A percentile compares a stretch with the other conserved stretches of the same genome.
Conservation (phyloP, 495 filamentous ascomycete species). For the Aspergillus egyptiacus region DNA sequence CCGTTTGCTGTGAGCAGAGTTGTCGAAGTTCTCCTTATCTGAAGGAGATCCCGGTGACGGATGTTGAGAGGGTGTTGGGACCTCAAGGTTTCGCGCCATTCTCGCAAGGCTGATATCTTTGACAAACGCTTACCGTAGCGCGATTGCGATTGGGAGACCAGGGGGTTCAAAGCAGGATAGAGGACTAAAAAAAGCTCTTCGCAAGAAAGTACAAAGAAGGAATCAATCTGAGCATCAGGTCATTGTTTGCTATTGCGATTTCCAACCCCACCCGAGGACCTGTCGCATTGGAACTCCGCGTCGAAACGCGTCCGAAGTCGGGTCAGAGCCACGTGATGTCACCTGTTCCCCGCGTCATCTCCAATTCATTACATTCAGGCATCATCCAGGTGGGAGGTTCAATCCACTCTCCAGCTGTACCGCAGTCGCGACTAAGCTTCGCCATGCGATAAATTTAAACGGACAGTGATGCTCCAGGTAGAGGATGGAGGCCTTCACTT, state of each 20-base stretch:
- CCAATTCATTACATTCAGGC: not conserved
- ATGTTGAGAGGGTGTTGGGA: conserved; percentile 25
- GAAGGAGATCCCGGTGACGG: conserved; percentile 39
- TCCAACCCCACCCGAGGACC: too few relatives aligned
- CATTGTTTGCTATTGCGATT: not conserved
- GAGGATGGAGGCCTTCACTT: conserved; percentile 88
- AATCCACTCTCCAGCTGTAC: not conserved
- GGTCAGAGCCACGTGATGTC: conserved; percentile 9
- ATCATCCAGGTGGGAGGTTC: too few relatives aligned
- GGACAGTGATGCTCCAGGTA: not conserved
- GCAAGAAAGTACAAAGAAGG: not conserved
- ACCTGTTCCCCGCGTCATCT: conserved; percentile 7
- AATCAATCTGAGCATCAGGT: not conserved
- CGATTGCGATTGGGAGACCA: conserved; percentile 5
- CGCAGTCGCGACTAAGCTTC: not conserved
- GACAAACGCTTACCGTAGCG: conserved; percentile 5
- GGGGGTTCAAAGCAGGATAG: not conserved
- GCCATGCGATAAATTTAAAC: conserved; percentile 4
- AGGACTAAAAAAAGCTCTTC: not conserved
- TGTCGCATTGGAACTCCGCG: not conserved
- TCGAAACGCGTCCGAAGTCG: conserved; percentile 1
- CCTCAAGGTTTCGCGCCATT: conserved; percentile 27
- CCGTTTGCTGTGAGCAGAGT: conserved; percentile 14
- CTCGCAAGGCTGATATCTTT: conserved; percentile 14
- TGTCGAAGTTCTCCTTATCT: conserved; percentile 54